phyloP scores from a whole-genome alignment of 192 early-diverging fungal species.

The Mortierella antarctica region DNA sequence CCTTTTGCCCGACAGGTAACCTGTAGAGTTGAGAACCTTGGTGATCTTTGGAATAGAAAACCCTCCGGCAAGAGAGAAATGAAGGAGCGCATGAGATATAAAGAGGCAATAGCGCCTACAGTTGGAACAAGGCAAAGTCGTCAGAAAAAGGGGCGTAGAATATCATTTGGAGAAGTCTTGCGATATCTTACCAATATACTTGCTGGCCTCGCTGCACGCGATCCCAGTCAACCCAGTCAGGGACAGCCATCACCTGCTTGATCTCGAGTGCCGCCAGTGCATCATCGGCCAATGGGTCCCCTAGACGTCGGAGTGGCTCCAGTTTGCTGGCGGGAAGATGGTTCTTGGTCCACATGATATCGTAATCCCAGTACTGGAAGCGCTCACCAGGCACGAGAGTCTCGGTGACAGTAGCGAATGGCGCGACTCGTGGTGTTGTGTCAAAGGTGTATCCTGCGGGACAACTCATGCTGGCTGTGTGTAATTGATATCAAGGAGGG shows the following conservation, averaged over 20 bases:
- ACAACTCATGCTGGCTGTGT: conserved; percentile 2
- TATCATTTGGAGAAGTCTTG: background rate
- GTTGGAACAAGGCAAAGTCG: background rate
- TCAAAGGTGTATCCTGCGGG: conserved; percentile 24
- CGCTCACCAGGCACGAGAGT: conserved; percentile 17
- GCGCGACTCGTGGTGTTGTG: background rate
- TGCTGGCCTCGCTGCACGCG: conserved; percentile 36
- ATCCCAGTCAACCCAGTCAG: conserved; percentile 45
- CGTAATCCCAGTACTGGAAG: conserved; percentile 12
- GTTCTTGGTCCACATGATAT: conserved; percentile 34
- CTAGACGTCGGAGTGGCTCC: conserved; percentile 17
- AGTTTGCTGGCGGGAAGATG: conserved; percentile 27
- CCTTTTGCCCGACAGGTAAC: conserved; percentile 20
- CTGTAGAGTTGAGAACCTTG: conserved; percentile 41
- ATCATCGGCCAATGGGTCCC: conserved; percentile 15
- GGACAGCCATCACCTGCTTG: conserved; percentile 31
- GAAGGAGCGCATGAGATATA: conserved; percentile 20
- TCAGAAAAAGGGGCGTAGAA: background rate
- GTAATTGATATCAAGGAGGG: too few relatives aligned
- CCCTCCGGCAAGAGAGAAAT: conserved; percentile 34
- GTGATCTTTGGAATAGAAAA: conserved; percentile 30
- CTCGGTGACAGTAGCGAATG: conserved; percentile 9
- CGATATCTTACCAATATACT: conserved; percentile 24
- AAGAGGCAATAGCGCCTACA: conserved; percentile 16
- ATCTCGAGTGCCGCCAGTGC: conserved; percentile 4